Evolutionary conservation across 805 yeast genomes (phyloP), one percentile per base, ranked within the genome.

Genomic region (Ogataea glucozyma): DNA sequence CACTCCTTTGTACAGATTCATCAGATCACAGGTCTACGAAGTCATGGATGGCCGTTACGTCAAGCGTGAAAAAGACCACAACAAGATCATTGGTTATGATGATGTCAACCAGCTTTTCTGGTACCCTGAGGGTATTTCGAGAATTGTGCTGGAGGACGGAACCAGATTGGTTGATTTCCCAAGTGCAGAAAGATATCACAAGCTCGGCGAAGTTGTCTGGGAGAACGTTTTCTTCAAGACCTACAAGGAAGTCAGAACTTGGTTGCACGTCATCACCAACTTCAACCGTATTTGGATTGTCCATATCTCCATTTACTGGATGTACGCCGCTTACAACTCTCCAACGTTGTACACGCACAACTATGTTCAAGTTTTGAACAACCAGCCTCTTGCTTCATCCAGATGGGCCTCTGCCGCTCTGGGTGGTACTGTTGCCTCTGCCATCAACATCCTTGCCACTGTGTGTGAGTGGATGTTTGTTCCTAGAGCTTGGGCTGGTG

Each of bases 401-500:
- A 73, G 85, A 62, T 95, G 97, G 97, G 90, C 98, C 47, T 74
- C 95, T 29, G 84, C 83, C 52, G 96, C 96, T 40, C 72, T 90
- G 56, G 98, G 91, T 69, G 99, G 99, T 75, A 68, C 85, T 38
- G 74, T 91, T 56, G 98, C 97, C 40, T 69, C 82, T 47, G 62
- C 78, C 38, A 79, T 93, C 58, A 96, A 93, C 70, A 75, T 93
- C 47, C 54, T 78, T 45, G 99, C 99, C 38, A 90, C 98, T 21
- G 46, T 89, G 26, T 79, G 86, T 60, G 99, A 93, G 70, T 91
- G 96, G 96, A 73, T 82, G 64, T 93, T 89, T 60, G 98, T 93
- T 48, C 99, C 99, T 54, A 84, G 98, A 70, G 80, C 84, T 57
- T 93, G 98, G 98, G 95, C 98, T 26, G 99, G 99, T 69, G 97